Percentiles rank a stretch among this genome's conserved stretches.
Evolutionary conservation across 2,329 filamentous ascomycete species (phyloP).

Genomic region (Aschersonia sp.): DNA sequence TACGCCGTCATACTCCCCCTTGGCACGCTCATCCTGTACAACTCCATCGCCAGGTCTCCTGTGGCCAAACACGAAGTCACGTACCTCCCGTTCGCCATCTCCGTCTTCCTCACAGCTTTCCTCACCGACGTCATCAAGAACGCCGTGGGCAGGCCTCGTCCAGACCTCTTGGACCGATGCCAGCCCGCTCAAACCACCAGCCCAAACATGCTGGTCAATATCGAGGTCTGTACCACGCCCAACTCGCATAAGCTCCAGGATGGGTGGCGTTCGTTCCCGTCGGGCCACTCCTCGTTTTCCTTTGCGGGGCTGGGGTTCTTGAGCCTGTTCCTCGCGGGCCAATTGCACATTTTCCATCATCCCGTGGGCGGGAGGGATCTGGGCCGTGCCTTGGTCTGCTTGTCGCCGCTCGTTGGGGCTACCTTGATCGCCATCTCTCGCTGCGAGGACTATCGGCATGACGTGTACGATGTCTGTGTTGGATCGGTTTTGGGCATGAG

Average conservation of each 20-base stretch:
- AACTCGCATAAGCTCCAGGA: slow-evolving; percentile 59
- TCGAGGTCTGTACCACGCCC: slow-evolving; percentile 59
- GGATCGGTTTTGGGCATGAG: slow-evolving; percentile 45
- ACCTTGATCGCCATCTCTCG: slow-evolving; percentile 55
- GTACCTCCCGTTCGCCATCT: slow-evolving; percentile 65
- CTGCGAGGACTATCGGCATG: slow-evolving; percentile 57
- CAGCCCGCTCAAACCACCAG: slow-evolving; percentile 44
- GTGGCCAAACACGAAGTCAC: slow-evolving; percentile 76
- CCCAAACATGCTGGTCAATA: slow-evolving; percentile 39
- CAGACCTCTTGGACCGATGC: slow-evolving; percentile 59
- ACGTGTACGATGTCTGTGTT: slow-evolving; percentile 53
- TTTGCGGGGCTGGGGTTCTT: slow-evolving; percentile 70
- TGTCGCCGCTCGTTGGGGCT: slow-evolving; percentile 46
- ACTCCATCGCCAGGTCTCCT: slow-evolving; percentile 44
- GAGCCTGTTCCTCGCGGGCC: slow-evolving; percentile 54
- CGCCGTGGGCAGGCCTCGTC: slow-evolving; percentile 59
- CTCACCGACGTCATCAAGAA: slow-evolving; percentile 90
- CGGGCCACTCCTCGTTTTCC: slow-evolving; percentile 65
- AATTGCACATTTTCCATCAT: slow-evolving; percentile 42
- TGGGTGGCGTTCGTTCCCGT: slow-evolving; percentile 73
- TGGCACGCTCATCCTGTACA: slow-evolving; percentile 49
- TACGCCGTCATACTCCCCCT: slow-evolving; percentile 67
- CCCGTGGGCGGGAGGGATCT: slow-evolving; percentile 33
- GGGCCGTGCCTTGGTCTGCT: slow-evolving; percentile 39
- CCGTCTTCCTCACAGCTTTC: slow-evolving; percentile 63